These are phyloP conservation scores for Globisporangium rhizosaccharum DNA, from an alignment of 352 stramenopile species.

Conservation along the genomic window DNA sequence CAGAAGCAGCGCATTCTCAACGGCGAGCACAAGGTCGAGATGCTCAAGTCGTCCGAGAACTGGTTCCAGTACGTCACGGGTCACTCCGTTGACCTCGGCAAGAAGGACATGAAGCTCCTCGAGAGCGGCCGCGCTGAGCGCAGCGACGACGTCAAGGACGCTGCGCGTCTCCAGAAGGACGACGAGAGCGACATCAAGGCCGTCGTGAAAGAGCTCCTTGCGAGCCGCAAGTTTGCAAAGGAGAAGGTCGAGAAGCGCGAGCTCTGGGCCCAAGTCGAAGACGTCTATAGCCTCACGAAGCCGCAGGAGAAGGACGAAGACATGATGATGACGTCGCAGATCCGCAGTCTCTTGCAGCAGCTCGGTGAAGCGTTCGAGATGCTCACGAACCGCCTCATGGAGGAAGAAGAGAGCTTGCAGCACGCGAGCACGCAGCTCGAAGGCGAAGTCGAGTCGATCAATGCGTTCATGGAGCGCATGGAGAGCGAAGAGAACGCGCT, in stretches of 20 bases:
- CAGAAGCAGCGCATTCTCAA: conserved; percentile 89
- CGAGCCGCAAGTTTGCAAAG: conserved; percentile 56
- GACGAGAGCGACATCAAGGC: conserved; percentile 73
- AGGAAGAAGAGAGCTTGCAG: conserved; percentile 82
- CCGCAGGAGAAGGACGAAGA: conserved; percentile 87
- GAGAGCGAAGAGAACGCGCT: conserved; percentile 83
- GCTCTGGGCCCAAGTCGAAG: conserved; percentile 79
- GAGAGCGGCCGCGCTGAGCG: conserved; percentile 61
- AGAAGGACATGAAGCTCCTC: conserved; percentile 83
- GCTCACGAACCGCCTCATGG: conserved; percentile 79
- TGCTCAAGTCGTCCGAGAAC: conserved; percentile 88
- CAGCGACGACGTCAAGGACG: conserved; percentile 72
- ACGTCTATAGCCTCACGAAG: conserved; percentile 80
- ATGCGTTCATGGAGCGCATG: conserved; percentile 87
- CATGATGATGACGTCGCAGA: conserved; percentile 91
- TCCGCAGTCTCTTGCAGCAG: conserved; percentile 80
- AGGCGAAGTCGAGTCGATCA: conserved; percentile 84
- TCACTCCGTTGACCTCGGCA: conserved; percentile 62
- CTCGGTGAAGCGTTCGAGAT: conserved; percentile 86
- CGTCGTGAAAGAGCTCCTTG: conserved; percentile 55
- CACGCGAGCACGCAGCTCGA: conserved; percentile 80
- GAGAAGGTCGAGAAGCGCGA: conserved; percentile 84
- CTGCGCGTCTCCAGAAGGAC: conserved; percentile 77
- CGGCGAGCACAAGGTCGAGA: conserved; percentile 87
- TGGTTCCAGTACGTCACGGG: conserved; percentile 87